A percentile compares a stretch with the other conserved stretches of the same genome.
Evolutionary conservation across 2,329 filamentous ascomycete species (phyloP).

Genomic region (Diaporthe sp.): DNA sequence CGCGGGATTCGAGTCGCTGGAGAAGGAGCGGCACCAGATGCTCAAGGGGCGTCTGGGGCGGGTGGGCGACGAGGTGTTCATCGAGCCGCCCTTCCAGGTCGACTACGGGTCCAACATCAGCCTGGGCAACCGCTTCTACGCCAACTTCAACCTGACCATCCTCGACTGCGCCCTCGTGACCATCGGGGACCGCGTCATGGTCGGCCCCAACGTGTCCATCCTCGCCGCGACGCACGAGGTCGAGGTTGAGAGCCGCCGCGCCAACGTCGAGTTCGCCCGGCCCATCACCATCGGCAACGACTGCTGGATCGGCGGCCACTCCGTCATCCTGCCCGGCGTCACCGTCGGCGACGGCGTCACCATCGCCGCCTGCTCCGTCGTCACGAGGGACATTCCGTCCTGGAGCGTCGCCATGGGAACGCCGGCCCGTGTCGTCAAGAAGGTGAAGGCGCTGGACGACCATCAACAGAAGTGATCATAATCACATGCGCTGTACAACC

Average conservation of each 20-base stretch:
- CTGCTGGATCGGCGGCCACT: conserved; percentile 33
- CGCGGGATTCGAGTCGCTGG: conserved; percentile 46
- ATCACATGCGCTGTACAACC: not conserved
- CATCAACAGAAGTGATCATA: not conserved
- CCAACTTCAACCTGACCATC: conserved; percentile 74
- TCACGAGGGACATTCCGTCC: conserved; percentile 55
- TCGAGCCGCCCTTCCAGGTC: conserved; percentile 73
- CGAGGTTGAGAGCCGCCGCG: conserved; percentile 65
- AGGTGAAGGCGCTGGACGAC: conserved; percentile 47
- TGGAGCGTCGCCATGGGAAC: conserved; percentile 63
- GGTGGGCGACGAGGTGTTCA: conserved; percentile 66
- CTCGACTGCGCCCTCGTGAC: conserved; percentile 80
- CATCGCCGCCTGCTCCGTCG: conserved; percentile 21
- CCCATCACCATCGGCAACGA: conserved; percentile 50
- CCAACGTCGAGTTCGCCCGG: conserved; percentile 61
- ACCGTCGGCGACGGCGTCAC: conserved; percentile 21
- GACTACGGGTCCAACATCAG: conserved; percentile 78
- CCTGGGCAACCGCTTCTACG: conserved; percentile 73
- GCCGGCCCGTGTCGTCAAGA: conserved; percentile 64
- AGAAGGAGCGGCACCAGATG: conserved; percentile 57
- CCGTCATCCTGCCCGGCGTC: conserved; percentile 13
- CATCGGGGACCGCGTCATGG: conserved; percentile 78
- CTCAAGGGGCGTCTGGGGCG: conserved; percentile 65
- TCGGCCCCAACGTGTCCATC: conserved; percentile 80
- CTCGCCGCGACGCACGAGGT: conserved; percentile 81